Evolutionary conservation across 2,329 filamentous ascomycete species (phyloP).

Genomic region (Aspergillus aculeatinus): DNA sequence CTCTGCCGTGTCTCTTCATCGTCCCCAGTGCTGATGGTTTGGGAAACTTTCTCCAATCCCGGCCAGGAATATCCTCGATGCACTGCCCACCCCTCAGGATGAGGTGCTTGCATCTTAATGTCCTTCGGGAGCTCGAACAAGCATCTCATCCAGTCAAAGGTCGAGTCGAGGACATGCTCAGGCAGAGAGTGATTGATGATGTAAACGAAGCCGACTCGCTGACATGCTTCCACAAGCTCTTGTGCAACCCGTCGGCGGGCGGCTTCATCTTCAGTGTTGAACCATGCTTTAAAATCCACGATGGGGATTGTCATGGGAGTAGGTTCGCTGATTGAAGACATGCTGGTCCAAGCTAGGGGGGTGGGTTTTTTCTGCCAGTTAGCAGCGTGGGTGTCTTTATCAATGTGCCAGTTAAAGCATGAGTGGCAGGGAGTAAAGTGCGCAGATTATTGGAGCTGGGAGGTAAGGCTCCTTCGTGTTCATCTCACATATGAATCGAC

Average conservation of each 20-base stretch:
- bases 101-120: constrained; percentile 51
- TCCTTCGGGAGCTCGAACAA: constrained; percentile 48
- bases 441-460: not conserved
- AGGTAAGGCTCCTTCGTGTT: not conserved
- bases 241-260: constrained; percentile 36
- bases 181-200: constrained; percentile 51
- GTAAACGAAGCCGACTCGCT: constrained; percentile 50
- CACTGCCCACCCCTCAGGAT: constrained; percentile 50
- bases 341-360: not conserved
- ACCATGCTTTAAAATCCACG: constrained; percentile 43
- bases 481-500: not conserved
- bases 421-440: not conserved
- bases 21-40: constrained; percentile 42
- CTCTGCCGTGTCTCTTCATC: constrained; percentile 45
- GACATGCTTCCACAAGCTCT: constrained; percentile 44
- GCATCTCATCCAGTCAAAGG: constrained; percentile 46
- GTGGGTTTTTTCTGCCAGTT: not conserved
- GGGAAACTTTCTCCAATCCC: constrained; percentile 55
- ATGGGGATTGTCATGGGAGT: constrained; percentile 35
- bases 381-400: not conserved
- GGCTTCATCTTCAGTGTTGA: constrained; percentile 24
- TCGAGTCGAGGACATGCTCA: constrained; percentile 40
- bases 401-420: not conserved
- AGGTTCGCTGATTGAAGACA: not conserved
- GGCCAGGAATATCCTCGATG: constrained; percentile 59